Base-by-base conservation (phyloP, 192 early-diverging fungal genomes). In the Coemansia interrupta region DNA sequence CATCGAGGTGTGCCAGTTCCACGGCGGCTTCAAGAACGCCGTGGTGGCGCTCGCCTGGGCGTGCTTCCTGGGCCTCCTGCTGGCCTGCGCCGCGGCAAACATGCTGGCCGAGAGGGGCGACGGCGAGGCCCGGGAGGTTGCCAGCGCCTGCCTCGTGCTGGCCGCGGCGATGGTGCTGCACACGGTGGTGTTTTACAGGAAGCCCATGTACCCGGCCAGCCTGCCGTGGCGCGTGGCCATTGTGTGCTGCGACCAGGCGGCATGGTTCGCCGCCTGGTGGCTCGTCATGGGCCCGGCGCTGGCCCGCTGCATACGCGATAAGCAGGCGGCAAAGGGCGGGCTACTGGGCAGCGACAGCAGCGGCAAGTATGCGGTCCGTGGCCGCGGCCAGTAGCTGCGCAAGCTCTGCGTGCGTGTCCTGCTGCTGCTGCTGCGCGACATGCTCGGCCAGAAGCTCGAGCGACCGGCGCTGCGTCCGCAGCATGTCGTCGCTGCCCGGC, bases 221-320 rank as follows among this genome's bases (percentile, higher is more conserved):
- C 19, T 71, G 0, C 54, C 15, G 0, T 78, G 68, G 74, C 47
- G 74, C 2, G 24, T 61, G 1, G 50, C 64, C 2, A 50, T 68
- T 14, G 61, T 78, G 2, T 45, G 68, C 15, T 17, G 61, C 1
- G 64, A 78, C 28, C 64, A 68, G 55, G 29, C 26, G 2, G 45
- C 68, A 0, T 52, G 44, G 41, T 14, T 71, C 7, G 18, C n/a
- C 11, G 61, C 64, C 0, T 78, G 68, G 74, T 78, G 74, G 74
- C 5, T 38, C 1, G 20, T 71, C 7, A 48, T 63, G 26, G 68
- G 68, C 17, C 20, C 41, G 9, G 49, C 59, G 12, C 15, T 73
- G 32, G 32, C 32, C 5, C 32, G 32, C 32, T 36, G 32, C 32
- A 11, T 36, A 8, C 32, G 32, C 32, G 32, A 36, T 8, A 36